A percentile compares a stretch with the other conserved stretches of the same genome.
Evolutionary conservation across 495 filamentous ascomycete species (phyloP).

Genomic region (Xylaria longipes): DNA sequence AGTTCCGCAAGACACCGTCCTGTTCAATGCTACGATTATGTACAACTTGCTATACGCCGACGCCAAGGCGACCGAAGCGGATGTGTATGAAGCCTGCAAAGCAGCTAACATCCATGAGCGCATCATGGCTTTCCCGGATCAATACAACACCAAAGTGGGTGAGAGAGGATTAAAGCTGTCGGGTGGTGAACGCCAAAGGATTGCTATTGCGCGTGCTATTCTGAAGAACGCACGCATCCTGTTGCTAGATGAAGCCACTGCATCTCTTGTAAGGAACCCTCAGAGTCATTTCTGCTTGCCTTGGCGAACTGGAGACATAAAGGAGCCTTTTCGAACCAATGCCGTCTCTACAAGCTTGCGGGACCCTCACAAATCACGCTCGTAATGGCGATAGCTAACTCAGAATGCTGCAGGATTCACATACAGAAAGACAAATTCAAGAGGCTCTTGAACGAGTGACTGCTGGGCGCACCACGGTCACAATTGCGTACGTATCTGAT

Average conservation of each 20-base stretch:
- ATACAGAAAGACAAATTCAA: constrained; percentile 88
- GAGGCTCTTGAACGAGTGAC: constrained; percentile 72
- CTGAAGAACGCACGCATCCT: constrained; percentile 58
- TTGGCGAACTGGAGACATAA: not conserved
- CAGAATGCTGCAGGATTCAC: constrained; percentile 45
- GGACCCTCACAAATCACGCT: not conserved
- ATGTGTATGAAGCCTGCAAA: constrained; percentile 76
- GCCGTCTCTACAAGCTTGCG: not conserved
- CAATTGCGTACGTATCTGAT: constrained; percentile 43
- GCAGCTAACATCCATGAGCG: constrained; percentile 87
- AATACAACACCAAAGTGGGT: constrained; percentile 82
- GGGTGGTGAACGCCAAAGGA: constrained; percentile 82
- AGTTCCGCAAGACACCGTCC: constrained; percentile 83
- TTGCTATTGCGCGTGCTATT: constrained; percentile 73
- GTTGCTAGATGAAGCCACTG: constrained; percentile 60
- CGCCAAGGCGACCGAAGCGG: constrained; percentile 72
- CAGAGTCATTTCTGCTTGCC: not conserved
- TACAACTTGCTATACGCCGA: constrained; percentile 86
- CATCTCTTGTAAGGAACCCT: constrained; percentile 42
- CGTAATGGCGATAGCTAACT: not conserved
- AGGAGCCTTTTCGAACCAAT: not conserved
- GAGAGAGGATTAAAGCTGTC: constrained; percentile 82
- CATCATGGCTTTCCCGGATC: constrained; percentile 80
- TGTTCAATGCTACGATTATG: constrained; percentile 89
- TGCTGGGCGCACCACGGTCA: constrained; percentile 71